phyloP scores from a whole-genome alignment of 1,284 basidiomycete species.

The Somion occarium region DNA sequence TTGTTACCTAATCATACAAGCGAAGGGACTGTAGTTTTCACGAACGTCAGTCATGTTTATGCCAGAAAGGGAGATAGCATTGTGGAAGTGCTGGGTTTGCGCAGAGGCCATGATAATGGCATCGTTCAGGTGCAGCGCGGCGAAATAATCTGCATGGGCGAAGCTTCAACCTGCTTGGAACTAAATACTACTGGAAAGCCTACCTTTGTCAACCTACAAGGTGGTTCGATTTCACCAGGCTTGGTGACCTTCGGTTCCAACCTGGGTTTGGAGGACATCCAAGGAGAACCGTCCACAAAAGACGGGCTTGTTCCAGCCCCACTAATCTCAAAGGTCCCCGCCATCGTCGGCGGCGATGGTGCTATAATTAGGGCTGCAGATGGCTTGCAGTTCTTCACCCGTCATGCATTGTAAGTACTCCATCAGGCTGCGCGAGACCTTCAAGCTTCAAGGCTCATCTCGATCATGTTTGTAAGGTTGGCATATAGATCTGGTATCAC shows the following conservation, averaged over 20 bases:
- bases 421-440: not conserved
- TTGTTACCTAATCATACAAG: constrained; percentile 35
- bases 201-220: constrained; percentile 39
- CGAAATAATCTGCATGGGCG: constrained; percentile 26
- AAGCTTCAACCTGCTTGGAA: constrained; percentile 15
- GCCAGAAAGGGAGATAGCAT: constrained; percentile 9
- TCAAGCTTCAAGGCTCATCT: not conserved
- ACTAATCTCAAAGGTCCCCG: constrained; percentile 36
- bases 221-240: constrained; percentile 53
- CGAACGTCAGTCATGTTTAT: constrained; percentile 50
- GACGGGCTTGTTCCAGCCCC: constrained; percentile 61
- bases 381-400: constrained; percentile 65
- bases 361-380: constrained; percentile 64
- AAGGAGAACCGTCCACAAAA: constrained; percentile 58
- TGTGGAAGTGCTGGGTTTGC: constrained; percentile 13
- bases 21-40: constrained; percentile 45
- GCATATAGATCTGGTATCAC: constrained; percentile 61
- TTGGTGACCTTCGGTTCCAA: constrained; percentile 57
- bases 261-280: constrained; percentile 58
- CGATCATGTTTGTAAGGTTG: constrained; percentile 37
- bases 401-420: constrained; percentile 60
- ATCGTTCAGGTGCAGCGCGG: constrained; percentile 20
- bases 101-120: constrained; percentile 12
- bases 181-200: constrained; percentile 12
- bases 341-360: constrained; percentile 44